Conservation (phyloP, 1,284 basidiomycete genomes). For the Veloporphyrellus conicus region DNA sequence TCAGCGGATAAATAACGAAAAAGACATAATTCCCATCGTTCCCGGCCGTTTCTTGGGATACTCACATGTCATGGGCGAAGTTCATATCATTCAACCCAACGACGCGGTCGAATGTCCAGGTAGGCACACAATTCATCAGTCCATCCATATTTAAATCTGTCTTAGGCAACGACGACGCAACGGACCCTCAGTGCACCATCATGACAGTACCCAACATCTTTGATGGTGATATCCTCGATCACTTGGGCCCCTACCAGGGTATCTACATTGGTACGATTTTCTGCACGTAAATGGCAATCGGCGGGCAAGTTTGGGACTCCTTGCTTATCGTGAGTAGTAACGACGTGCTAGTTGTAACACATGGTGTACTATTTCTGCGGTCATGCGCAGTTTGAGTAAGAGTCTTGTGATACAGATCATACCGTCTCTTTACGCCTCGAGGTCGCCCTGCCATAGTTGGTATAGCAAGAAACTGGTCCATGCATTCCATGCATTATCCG, state of each 20-base stretch:
- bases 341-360: neutral
- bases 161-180: slow-evolving; percentile 45
- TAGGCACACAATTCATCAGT: slow-evolving; percentile 9
- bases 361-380: neutral
- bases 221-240: slow-evolving; percentile 43
- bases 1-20: slow-evolving; percentile 45
- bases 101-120: slow-evolving; percentile 41
- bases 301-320: neutral
- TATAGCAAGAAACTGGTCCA: neutral
- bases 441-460: too few species aligned
- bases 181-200: slow-evolving; percentile 45
- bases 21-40: slow-evolving; percentile 46
- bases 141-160: neutral
- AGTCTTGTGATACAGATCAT: neutral
- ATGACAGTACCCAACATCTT: slow-evolving; percentile 43
- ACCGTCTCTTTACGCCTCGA: too few species aligned
- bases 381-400: neutral
- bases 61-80: slow-evolving; percentile 40
- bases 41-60: slow-evolving; percentile 44
- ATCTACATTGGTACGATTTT: slow-evolving; percentile 49
- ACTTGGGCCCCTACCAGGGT: slow-evolving; percentile 54
- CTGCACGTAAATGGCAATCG: slow-evolving; percentile 32
- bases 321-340: slow-evolving; percentile 7
- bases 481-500: neutral
- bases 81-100: slow-evolving; percentile 36